Evolutionary conservation across 192 early-diverging fungal species (phyloP).

Genomic region (Podila epigama): DNA sequence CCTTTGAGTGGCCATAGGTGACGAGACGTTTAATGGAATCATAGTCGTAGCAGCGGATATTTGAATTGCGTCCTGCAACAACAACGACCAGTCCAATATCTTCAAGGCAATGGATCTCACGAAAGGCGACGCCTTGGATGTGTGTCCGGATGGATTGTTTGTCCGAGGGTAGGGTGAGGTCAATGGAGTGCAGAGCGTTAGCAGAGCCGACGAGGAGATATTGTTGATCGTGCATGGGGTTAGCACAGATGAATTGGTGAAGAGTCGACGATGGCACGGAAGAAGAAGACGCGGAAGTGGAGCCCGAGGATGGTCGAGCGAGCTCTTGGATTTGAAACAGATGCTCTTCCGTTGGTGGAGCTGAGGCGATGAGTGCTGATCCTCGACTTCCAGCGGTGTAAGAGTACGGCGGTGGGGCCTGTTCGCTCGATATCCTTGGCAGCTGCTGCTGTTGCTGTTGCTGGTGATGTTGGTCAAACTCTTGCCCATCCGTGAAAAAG

Average conservation of each 20-base stretch:
- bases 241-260: slow-evolving; percentile 25
- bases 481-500: not conserved
- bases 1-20: slow-evolving; percentile 36
- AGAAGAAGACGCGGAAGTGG: not conserved
- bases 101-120: slow-evolving; percentile 45
- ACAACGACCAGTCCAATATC: slow-evolving; percentile 38
- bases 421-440: not conserved
- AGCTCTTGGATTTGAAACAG: slow-evolving; percentile 39
- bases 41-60: slow-evolving; percentile 43
- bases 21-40: slow-evolving; percentile 33
- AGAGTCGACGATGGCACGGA: not conserved
- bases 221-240: slow-evolving; percentile 48
- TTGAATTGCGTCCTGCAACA: slow-evolving; percentile 36
- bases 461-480: slow-evolving; percentile 3
- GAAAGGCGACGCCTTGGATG: slow-evolving; percentile 36
- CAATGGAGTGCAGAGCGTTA: slow-evolving; percentile 38
- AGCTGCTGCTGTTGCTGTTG: not conserved
- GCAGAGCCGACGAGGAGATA: slow-evolving; percentile 39
- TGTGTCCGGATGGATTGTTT: slow-evolving; percentile 27
- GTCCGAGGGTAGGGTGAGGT: slow-evolving; percentile 26
- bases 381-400: not conserved
- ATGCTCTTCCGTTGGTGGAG: slow-evolving; percentile 27
- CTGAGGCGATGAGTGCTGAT: slow-evolving; percentile 6
- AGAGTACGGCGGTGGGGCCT: slow-evolving; percentile 34
- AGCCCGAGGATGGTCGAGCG: not conserved